These are phyloP conservation scores for Blepharisma undulans DNA, from an alignment of 169 alveolate genomes.

Conservation along the genomic window DNA sequence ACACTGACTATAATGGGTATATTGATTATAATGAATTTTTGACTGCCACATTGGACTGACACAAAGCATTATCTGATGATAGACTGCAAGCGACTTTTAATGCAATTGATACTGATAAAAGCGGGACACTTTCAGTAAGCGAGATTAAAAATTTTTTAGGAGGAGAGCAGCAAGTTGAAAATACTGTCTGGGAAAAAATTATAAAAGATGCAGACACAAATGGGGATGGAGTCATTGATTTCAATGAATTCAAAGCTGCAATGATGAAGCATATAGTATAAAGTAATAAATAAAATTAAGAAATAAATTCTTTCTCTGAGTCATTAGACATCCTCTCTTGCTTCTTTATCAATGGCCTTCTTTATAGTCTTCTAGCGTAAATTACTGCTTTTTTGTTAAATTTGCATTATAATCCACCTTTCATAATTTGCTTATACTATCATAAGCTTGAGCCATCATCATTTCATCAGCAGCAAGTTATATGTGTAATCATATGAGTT, in stretches of 20 bases:
- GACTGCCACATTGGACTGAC: constrained; percentile 64
- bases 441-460: too few relatives aligned
- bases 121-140: constrained; percentile 64
- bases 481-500: too few relatives aligned
- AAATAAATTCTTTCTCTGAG: too few relatives aligned
- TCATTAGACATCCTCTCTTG: too few relatives aligned
- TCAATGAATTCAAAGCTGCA: constrained; percentile 46
- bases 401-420: too few relatives aligned
- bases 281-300: too few relatives aligned
- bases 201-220: constrained; percentile 48
- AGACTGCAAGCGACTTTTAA: constrained; percentile 69
- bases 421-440: too few relatives aligned
- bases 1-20: constrained; percentile 83
- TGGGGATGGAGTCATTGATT: constrained; percentile 58
- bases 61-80: constrained; percentile 53
- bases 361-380: too few relatives aligned
- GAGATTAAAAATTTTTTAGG: constrained; percentile 49
- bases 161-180: neutral
- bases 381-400: too few relatives aligned
- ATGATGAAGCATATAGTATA: neutral
- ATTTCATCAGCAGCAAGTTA: too few relatives aligned
- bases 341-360: too few relatives aligned
- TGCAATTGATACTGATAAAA: constrained; percentile 73
- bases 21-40: constrained; percentile 80
- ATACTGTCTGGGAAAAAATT: neutral